Percentiles rank a stretch among this genome's conserved stretches.
Conservation (phyloP, 441 rosid species). For the Gossypium davidsonii region DNA sequence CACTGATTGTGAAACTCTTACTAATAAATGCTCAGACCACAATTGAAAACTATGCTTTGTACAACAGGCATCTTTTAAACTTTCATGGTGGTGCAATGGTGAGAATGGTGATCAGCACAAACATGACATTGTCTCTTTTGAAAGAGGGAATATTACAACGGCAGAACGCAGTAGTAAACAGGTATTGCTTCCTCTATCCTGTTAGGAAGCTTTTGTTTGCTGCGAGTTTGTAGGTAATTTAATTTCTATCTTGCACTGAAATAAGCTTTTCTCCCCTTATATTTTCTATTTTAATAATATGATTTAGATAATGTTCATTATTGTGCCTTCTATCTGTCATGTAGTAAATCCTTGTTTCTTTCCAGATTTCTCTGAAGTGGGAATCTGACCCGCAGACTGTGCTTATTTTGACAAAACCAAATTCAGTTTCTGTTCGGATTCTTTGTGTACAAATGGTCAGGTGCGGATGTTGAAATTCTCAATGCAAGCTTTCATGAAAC, state of each 20-base stretch:
- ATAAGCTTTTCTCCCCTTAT: not conserved
- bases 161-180: conserved; percentile 92
- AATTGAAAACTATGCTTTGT: conserved; percentile 14
- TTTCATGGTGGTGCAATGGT: conserved; percentile 91
- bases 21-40: not conserved
- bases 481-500: not conserved
- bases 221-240: not conserved
- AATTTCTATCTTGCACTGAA: not conserved
- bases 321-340: conserved; percentile 12
- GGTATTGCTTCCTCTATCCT: conserved; percentile 37
- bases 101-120: conserved; percentile 80
- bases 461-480: conserved; percentile 28
- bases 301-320: not conserved
- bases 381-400: conserved; percentile 85
- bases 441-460: conserved; percentile 85
- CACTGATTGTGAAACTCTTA: not conserved
- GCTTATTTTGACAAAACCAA: conserved; percentile 84
- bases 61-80: conserved; percentile 91
- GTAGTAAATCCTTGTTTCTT: conserved; percentile 26
- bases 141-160: conserved; percentile 82
- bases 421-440: conserved; percentile 67
- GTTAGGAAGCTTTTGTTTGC: conserved; percentile 10
- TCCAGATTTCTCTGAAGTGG: conserved; percentile 93
- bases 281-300: not conserved
- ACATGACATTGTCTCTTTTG: conserved; percentile 91